Conservation (phyloP, 805 yeast genomes). For the Hanseniaspora guilliermondii region DNA sequence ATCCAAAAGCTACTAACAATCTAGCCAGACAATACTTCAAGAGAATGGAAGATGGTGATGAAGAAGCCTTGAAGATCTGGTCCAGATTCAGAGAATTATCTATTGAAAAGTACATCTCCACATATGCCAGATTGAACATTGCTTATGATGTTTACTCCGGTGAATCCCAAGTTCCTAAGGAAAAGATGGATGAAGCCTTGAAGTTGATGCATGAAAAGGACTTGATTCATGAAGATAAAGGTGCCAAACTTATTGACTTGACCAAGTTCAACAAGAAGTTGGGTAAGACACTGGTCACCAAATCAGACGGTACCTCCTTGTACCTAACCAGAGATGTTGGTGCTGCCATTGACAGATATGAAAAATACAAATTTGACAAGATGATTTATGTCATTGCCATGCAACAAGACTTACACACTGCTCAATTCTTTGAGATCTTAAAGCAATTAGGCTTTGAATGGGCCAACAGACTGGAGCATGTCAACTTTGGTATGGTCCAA, state of each 20-base stretch:
- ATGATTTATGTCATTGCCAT: slow-evolving; percentile 92
- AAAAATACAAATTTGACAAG: slow-evolving; percentile 76
- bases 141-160: slow-evolving; percentile 83
- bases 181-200: slow-evolving; percentile 54
- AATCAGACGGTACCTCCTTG: slow-evolving; percentile 88
- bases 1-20: slow-evolving; percentile 46
- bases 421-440: slow-evolving; percentile 87
- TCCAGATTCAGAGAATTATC: slow-evolving; percentile 79
- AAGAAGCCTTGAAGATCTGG: slow-evolving; percentile 67
- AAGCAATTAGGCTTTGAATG: slow-evolving; percentile 82
- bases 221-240: slow-evolving; percentile 72
- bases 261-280: slow-evolving; percentile 76
- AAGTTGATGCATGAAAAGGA: slow-evolving; percentile 51
- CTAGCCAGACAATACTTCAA: slow-evolving; percentile 80
- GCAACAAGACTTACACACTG: slow-evolving; percentile 89
- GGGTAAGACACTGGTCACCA: slow-evolving; percentile 85
- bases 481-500: slow-evolving; percentile 93
- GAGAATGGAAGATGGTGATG: slow-evolving; percentile 88
- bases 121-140: slow-evolving; percentile 87
- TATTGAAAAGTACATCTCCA: slow-evolving; percentile 69
- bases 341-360: slow-evolving; percentile 84
- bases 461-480: slow-evolving; percentile 69
- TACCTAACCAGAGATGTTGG: slow-evolving; percentile 94
- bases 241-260: slow-evolving; percentile 81
- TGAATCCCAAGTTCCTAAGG: slow-evolving; percentile 82